phyloP scores from a whole-genome alignment of 2,329 filamentous ascomycete genomes.

The Neofusicoccum cordaticola region DNA sequence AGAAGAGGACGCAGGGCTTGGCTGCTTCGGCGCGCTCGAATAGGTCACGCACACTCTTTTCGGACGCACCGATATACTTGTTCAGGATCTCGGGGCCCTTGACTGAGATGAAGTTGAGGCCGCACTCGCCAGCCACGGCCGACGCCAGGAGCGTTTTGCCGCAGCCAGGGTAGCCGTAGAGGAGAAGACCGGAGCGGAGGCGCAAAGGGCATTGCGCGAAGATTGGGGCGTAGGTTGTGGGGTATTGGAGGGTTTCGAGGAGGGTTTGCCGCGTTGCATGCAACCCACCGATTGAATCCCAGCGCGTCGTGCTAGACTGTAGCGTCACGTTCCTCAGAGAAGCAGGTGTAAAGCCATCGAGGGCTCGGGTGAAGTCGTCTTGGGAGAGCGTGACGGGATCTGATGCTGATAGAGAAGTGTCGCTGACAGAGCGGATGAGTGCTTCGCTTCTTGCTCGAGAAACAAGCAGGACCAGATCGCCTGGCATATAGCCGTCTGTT shows the following conservation, averaged over 20 bases:
- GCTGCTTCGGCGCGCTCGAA: slow-evolving; percentile 92
- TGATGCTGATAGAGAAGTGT: slow-evolving; percentile 27
- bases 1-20: slow-evolving; percentile 91
- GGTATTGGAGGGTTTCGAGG: slow-evolving; percentile 92
- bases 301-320: slow-evolving; percentile 89
- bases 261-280: slow-evolving; percentile 84
- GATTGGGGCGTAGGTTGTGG: slow-evolving; percentile 95
- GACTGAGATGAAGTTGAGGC: slow-evolving; percentile 96
- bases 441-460: slow-evolving; percentile 88
- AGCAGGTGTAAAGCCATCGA: slow-evolving; percentile 91
- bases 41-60: slow-evolving; percentile 92
- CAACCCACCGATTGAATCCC: slow-evolving; percentile 86
- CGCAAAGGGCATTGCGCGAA: slow-evolving; percentile 94
- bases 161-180: slow-evolving; percentile 94
- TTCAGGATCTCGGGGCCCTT: slow-evolving; percentile 98
- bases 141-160: slow-evolving; percentile 95
- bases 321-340: slow-evolving; percentile 92
- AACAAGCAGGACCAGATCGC: slow-evolving; percentile 82
- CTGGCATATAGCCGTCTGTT: slow-evolving; percentile 97
- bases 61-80: slow-evolving; percentile 97
- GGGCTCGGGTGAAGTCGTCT: slow-evolving; percentile 76
- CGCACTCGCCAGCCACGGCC: slow-evolving; percentile 95
- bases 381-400: slow-evolving; percentile 60
- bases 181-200: slow-evolving; percentile 84
- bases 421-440: slow-evolving; percentile 73